Conservation (phyloP, 1,139 yeast genomes). For the Petasospora fabianii region DNA sequence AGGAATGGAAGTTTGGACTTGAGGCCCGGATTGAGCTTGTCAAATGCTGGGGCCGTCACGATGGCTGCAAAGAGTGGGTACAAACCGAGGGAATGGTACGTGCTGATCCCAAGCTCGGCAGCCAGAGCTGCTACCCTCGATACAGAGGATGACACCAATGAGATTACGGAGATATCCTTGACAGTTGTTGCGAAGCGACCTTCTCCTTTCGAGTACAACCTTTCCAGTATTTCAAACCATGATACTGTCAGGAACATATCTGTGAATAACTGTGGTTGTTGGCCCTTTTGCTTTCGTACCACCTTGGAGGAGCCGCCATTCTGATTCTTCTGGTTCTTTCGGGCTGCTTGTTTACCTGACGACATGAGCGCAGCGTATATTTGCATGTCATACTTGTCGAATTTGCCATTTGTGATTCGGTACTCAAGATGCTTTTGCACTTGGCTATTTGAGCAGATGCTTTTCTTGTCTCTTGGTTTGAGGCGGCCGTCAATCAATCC, state of each 20-base stretch:
- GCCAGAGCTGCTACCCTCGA: constrained; percentile 41
- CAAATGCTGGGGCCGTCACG: constrained; percentile 42
- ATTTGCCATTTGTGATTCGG: constrained; percentile 42
- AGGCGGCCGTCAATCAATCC: constrained; percentile 48
- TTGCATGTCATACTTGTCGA: constrained; percentile 39
- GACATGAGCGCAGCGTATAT: constrained; percentile 35
- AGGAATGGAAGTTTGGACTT: constrained; percentile 40
- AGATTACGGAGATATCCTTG: constrained; percentile 48
- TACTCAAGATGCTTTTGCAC: constrained; percentile 36
- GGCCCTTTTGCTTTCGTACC: constrained; percentile 3
- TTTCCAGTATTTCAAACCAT: constrained; percentile 61
- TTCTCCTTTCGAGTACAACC: constrained; percentile 51
- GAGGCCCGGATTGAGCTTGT: constrained; percentile 46
- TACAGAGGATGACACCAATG: constrained; percentile 48
- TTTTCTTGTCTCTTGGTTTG: constrained; percentile 24
- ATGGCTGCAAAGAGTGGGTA: constrained; percentile 55
- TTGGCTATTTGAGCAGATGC: constrained; percentile 17
- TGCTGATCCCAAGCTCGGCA: constrained; percentile 43
- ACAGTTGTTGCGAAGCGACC: constrained; percentile 46
- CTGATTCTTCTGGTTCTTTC: background rate
- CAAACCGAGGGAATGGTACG: constrained; percentile 37
- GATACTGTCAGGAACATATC: constrained; percentile 48
- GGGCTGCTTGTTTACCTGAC: background rate
- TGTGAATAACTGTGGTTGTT: constrained; percentile 32
- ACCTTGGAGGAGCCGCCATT: constrained; percentile 1